phyloP scores from a whole-genome alignment of 2,329 filamentous ascomycete genomes.

The Fusarium tupiense region DNA sequence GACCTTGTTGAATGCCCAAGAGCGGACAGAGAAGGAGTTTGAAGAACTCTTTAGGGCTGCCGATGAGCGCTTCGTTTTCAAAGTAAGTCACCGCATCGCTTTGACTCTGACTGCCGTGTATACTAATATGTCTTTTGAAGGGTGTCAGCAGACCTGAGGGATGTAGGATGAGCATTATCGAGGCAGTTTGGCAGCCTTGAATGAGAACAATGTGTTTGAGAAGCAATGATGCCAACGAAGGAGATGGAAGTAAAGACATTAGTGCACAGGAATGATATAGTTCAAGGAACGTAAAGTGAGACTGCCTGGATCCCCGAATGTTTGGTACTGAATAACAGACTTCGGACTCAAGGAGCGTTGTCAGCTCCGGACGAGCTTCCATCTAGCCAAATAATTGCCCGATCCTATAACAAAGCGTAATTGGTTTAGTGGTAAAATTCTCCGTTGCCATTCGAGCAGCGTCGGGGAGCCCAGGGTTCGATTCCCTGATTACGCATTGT shows the following conservation, averaged over 20 bases:
- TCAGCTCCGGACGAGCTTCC: rapidly evolving
- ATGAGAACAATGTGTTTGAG: not conserved
- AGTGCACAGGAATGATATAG: not conserved
- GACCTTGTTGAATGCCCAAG: slow-evolving; percentile 61
- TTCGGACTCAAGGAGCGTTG: not conserved
- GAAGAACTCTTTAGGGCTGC: slow-evolving; percentile 54
- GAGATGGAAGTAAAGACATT: not conserved
- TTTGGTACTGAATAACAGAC: not conserved
- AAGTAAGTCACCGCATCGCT: slow-evolving; percentile 37
- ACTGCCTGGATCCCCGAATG: not conserved
- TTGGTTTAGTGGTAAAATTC: slow-evolving; percentile 23
- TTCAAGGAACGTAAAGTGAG: not conserved
- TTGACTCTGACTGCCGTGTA: not conserved
- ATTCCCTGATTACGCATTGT: slow-evolving; percentile 24
- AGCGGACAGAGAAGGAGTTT: slow-evolving; percentile 60
- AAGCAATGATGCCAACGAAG: not conserved
- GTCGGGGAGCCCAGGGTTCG: slow-evolving; percentile 10
- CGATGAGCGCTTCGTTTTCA: slow-evolving; percentile 55
- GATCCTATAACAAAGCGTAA: not conserved
- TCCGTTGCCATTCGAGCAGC: slow-evolving; percentile 24
- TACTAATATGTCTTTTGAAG: slow-evolving; percentile 38
- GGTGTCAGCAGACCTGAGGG: slow-evolving; percentile 53
- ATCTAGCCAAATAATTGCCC: rapidly evolving
- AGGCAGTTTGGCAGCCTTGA: slow-evolving; percentile 57
- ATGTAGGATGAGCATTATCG: slow-evolving; percentile 60